phyloP scores from a whole-genome alignment of 2,329 filamentous ascomycete genomes.

The Colletotrichum endophyticum region DNA sequence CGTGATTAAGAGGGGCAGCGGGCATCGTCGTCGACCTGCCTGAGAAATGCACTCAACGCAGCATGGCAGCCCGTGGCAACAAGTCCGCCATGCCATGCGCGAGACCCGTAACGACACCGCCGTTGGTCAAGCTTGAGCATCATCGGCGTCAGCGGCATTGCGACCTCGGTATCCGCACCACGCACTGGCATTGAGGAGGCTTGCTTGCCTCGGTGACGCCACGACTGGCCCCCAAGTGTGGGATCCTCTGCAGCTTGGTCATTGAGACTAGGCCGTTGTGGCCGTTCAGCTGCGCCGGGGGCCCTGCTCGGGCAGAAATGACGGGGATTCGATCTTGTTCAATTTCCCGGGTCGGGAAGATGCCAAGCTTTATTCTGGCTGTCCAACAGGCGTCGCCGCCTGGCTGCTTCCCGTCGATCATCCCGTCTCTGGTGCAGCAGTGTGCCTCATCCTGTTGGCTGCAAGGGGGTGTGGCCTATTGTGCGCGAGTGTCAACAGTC shows the following conservation, averaged over 20 bases:
- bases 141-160: not conserved
- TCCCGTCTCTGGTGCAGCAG: constrained; percentile 15
- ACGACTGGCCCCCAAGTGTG: not conserved
- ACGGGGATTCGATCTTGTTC: constrained; percentile 12
- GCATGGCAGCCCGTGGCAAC: not conserved
- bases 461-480: constrained; percentile 10
- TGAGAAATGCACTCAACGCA: not conserved
- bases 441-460: constrained; percentile 9
- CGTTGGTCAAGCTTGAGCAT: not conserved
- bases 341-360: constrained; percentile 12
- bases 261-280: not conserved
- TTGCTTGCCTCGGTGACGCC: not conserved
- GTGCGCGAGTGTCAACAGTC: not conserved
- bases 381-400: constrained; percentile 15
- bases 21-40: not conserved
- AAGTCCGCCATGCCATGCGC: not conserved
- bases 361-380: constrained; percentile 16
- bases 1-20: not conserved
- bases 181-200: not conserved
- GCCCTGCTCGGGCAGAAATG: constrained; percentile 6
- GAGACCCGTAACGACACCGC: not conserved
- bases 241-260: not conserved
- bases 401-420: constrained; percentile 20
- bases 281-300: not conserved
- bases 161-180: not conserved